These are phyloP conservation scores for Neckera pumila DNA, from an alignment of 225 moss, liverwort and hornwort species.

Conservation along the genomic window DNA sequence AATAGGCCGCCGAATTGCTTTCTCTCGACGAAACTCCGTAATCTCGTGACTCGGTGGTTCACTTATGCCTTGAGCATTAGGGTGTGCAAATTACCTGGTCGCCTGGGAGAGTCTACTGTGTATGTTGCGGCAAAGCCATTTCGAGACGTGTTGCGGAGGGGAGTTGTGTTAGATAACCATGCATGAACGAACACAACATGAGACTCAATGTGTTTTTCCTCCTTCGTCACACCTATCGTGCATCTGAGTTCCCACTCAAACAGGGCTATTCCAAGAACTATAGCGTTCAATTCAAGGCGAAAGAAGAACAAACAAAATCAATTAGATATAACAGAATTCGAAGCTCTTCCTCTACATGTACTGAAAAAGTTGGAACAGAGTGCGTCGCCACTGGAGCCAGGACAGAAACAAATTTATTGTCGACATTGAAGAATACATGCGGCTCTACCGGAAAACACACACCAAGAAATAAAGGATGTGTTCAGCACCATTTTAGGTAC, in stretches of 20 bases:
- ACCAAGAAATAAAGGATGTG: background rate
- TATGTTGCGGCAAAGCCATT: conserved; percentile 15
- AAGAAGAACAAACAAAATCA: background rate
- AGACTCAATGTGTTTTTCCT: background rate
- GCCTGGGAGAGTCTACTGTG: conserved; percentile 7
- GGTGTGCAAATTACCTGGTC: conserved; percentile 13
- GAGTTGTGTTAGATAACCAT: conserved; percentile 9
- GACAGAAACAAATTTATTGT: background rate
- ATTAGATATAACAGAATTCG: background rate
- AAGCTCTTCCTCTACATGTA: background rate
- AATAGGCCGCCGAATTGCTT: background rate
- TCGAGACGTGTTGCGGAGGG: conserved; percentile 15
- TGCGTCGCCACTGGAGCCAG: background rate
- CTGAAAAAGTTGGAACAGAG: background rate
- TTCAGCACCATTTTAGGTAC: background rate
- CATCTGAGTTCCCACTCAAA: background rate
- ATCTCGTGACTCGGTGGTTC: background rate
- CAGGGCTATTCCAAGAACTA: background rate
- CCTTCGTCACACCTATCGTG: background rate
- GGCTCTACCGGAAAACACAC: background rate
- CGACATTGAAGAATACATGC: background rate
- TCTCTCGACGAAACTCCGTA: background rate
- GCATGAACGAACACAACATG: background rate
- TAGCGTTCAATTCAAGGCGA: background rate
- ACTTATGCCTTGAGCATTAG: background rate